Conservation (phyloP, 345 rosid genomes). For the Linum trigynum region DNA sequence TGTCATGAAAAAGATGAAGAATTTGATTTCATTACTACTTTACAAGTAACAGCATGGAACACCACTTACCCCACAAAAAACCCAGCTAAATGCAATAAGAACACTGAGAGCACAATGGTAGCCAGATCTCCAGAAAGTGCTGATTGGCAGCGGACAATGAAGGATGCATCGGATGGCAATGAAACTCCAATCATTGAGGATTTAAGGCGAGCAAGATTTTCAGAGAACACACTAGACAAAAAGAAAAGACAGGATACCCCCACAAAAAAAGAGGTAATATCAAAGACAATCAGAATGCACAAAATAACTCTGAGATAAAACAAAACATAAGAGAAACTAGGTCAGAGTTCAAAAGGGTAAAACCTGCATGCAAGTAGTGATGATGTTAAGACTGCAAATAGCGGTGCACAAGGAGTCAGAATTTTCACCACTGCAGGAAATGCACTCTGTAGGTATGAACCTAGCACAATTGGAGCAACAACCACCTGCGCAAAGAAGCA, state of each 20-base stretch:
- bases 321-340: not conserved
- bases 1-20: too few species aligned
- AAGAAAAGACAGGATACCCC: not conserved
- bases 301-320: too few species aligned
- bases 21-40: not conserved
- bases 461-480: constrained; percentile 50
- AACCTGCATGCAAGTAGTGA: constrained; percentile 66
- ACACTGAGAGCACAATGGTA: constrained; percentile 32
- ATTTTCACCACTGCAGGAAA: constrained; percentile 41
- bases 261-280: not conserved
- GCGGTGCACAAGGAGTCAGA: constrained; percentile 46
- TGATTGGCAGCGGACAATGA: constrained; percentile 19
- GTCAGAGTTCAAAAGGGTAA: not conserved
- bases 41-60: not conserved
- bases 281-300: not conserved
- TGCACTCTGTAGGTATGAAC: constrained; percentile 41
- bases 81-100: constrained; percentile 49
- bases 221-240: constrained; percentile 45
- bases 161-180: constrained; percentile 28
- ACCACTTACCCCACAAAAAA: constrained; percentile 49
- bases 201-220: constrained; percentile 42
- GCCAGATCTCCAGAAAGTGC: constrained; percentile 45
- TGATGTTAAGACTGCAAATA: constrained; percentile 47
- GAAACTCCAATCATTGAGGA: constrained; percentile 33
- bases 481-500: constrained; percentile 36